phyloP scores from a whole-genome alignment of 1,284 basidiomycete species.

The Xanthoconium separans region DNA sequence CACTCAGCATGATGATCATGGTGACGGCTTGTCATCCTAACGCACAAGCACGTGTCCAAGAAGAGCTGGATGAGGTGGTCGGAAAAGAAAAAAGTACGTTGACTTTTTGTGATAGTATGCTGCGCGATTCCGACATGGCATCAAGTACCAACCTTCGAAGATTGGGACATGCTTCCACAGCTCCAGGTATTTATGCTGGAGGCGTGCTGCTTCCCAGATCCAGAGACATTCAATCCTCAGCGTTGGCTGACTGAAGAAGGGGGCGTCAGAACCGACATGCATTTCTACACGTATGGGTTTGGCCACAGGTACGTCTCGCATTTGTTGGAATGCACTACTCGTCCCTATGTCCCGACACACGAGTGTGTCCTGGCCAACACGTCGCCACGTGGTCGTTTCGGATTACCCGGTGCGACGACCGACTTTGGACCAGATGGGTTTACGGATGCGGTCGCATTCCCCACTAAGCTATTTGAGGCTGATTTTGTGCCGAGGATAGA shows the following conservation, averaged over 20 bases:
- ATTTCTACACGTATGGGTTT: slow-evolving; percentile 37
- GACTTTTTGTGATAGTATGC: neutral
- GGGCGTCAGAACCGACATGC: slow-evolving; percentile 29
- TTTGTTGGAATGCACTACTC: too few relatives aligned
- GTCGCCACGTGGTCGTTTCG: slow-evolving; percentile 36
- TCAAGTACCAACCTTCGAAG: slow-evolving; percentile 12
- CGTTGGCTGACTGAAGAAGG: slow-evolving; percentile 38
- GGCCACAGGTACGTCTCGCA: slow-evolving; percentile 32
- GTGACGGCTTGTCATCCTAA: slow-evolving; percentile 10
- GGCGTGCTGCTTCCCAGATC: slow-evolving; percentile 36
- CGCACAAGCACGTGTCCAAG: slow-evolving; percentile 11
- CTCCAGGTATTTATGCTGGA: slow-evolving; percentile 27
- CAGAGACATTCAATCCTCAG: slow-evolving; percentile 35
- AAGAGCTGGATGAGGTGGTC: slow-evolving; percentile 13
- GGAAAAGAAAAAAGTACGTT: slow-evolving; percentile 10
- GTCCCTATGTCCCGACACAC: neutral
- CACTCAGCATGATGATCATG: slow-evolving; percentile 10
- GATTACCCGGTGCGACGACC: slow-evolving; percentile 33
- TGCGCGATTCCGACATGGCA: neutral
- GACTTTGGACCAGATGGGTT: slow-evolving; percentile 25
- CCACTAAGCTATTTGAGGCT: slow-evolving; percentile 6
- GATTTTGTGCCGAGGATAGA: slow-evolving; percentile 8
- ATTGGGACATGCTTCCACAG: slow-evolving; percentile 13
- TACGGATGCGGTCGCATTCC: neutral
- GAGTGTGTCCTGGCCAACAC: slow-evolving; percentile 24